Evolutionary conservation across 495 filamentous ascomycete species (phyloP), one percentile per base, ranked within the genome.

Genomic region (Daldinia caldariorum): DNA sequence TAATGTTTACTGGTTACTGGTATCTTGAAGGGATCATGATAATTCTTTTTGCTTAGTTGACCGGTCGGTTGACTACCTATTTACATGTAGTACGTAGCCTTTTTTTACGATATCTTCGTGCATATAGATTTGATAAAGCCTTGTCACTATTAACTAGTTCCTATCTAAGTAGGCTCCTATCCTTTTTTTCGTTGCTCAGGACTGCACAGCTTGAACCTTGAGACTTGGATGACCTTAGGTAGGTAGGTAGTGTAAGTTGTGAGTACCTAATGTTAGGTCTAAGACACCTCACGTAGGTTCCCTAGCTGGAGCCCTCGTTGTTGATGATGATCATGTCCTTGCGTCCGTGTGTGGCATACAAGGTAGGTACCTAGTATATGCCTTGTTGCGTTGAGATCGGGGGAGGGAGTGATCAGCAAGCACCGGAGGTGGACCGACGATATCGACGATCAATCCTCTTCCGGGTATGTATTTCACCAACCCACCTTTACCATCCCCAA

Each of bases 81-180:
- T 47, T 47, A 22, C 18, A 58, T 61, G 37, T 66, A 58, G 37
- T 45, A 45, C 2, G 39, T 39, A 37, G 49, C 26, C 26, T 26
- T 66, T 65, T 62, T 31, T 31, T 35, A 29, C 43, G 43, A 22
- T 16, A 22, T 9, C 26, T 71, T 71, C 68, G 26, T 70, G 68
- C 66, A 71, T 58, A 71, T 66, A 71, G 20, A 31, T 66, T 61
- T 58, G 58, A 47, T 6, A 49, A 57, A 41, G 29, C 6, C 58
- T 26, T n/a, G n/a, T n/a, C n/a, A n/a, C n/a, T n/a, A n/a, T n/a
- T n/a, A n/a, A n/a, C n/a, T n/a, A n/a, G n/a, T n/a, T n/a, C n/a
- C n/a, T n/a, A n/a, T n/a, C n/a, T n/a, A n/a, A n/a, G n/a, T n/a
- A n/a, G n/a, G n/a, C n/a, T n/a, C n/a, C n/a, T n/a, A n/a, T n/a